Conservation (phyloP, 2,329 filamentous ascomycete genomes). For the Annulohypoxylon truncatum region DNA sequence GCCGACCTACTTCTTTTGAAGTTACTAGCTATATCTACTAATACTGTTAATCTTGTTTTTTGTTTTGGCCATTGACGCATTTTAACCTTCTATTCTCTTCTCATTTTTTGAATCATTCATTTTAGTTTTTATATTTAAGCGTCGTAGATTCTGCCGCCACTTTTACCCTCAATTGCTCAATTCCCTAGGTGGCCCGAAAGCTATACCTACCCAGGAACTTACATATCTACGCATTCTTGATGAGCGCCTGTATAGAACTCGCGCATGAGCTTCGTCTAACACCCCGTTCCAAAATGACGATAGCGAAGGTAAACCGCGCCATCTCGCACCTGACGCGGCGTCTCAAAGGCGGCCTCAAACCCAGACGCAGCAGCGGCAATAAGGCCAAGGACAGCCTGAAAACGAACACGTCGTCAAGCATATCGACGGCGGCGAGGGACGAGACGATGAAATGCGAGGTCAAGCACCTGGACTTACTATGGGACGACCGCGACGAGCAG, state of each 20-base stretch:
- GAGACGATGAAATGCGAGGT: constrained; percentile 49
- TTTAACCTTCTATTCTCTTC: not conserved
- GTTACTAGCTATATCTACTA: not conserved
- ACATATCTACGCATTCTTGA: not conserved
- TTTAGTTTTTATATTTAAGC: too few relatives aligned
- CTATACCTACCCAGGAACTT: too few relatives aligned
- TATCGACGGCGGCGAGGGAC: constrained; percentile 26
- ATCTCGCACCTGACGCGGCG: constrained; percentile 2
- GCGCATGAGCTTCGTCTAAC: not conserved
- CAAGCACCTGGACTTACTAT: constrained; percentile 45
- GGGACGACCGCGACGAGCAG: constrained; percentile 44
- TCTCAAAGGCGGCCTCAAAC: not conserved
- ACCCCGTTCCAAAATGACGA: not conserved
- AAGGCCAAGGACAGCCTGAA: not conserved
- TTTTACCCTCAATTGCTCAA: not conserved
- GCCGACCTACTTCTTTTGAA: not conserved
- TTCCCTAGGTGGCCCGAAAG: not conserved
- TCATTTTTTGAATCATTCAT: not conserved
- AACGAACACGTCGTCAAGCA: not conserved
- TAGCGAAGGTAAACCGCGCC: constrained; percentile 2
- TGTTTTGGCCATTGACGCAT: not conserved
- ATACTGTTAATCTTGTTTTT: not conserved
- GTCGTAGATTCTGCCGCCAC: not conserved
- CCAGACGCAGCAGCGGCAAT: not conserved
- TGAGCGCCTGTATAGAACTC: not conserved